phyloP scores from a whole-genome alignment of 768 basidiomycete species.

The Suillus americanus region DNA sequence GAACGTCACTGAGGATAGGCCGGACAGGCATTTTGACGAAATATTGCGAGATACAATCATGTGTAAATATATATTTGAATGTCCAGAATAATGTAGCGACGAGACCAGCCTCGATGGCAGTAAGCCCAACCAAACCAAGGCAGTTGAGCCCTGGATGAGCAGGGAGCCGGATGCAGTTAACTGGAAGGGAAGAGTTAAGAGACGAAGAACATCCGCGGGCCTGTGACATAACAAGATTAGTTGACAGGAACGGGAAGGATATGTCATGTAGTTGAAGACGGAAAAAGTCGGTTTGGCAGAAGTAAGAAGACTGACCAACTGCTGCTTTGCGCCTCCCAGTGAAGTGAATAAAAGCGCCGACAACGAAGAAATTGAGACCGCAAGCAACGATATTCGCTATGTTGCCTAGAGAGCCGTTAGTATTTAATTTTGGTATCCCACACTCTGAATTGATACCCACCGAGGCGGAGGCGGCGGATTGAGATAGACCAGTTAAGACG shows the following conservation, averaged over 20 bases:
- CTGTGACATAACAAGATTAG: slow-evolving; percentile 30
- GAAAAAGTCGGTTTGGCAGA: neutral
- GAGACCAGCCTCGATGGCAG: slow-evolving; percentile 79
- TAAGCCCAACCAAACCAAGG: slow-evolving; percentile 67
- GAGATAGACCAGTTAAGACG: too few species aligned
- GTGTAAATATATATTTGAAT: slow-evolving; percentile 26
- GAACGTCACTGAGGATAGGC: too few species aligned
- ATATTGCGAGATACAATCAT: too few species aligned
- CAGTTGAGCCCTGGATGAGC: slow-evolving; percentile 72
- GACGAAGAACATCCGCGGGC: slow-evolving; percentile 63
- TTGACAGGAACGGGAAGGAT: slow-evolving; percentile 6
- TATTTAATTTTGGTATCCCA: too few species aligned
- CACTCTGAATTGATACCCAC: too few species aligned
- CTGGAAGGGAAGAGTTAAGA: slow-evolving; percentile 71
- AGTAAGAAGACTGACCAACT: slow-evolving; percentile 59
- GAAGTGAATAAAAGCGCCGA: slow-evolving; percentile 54
- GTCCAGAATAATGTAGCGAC: slow-evolving; percentile 81
- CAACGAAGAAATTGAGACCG: too few species aligned
- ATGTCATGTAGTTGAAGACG: slow-evolving; percentile 1
- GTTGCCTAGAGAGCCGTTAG: too few species aligned
- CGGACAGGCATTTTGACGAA: too few species aligned
- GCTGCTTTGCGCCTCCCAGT: slow-evolving; percentile 78
- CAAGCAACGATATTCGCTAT: too few species aligned
- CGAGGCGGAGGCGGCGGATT: too few species aligned
- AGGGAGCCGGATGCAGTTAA: slow-evolving; percentile 79